A percentile compares a stretch with the other conserved stretches of the same genome.
Conservation (phyloP, 2,329 filamentous ascomycete species). For the Fusarium papillatum region DNA sequence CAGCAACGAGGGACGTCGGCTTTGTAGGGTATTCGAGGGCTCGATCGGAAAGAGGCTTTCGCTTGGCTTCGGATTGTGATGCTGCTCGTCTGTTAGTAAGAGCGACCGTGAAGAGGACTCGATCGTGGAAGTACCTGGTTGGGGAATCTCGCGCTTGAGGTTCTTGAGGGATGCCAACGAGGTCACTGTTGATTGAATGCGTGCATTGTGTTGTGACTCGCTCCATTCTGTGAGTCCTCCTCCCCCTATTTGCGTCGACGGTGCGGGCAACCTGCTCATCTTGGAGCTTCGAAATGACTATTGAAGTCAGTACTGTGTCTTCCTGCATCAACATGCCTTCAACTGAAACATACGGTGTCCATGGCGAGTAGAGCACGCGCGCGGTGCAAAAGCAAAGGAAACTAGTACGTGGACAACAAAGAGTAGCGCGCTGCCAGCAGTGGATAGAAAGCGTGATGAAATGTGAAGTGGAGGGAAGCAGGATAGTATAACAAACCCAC, state of each 20-base stretch:
- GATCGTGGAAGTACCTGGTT: conserved; percentile 53
- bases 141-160: conserved; percentile 65
- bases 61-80: conserved; percentile 69
- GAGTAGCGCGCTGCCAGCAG: conserved; percentile 51
- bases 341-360: conserved; percentile 46
- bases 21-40: conserved; percentile 64
- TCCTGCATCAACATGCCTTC: neutral
- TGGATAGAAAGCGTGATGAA: conserved; percentile 44
- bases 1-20: conserved; percentile 51
- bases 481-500: conserved; percentile 18
- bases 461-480: conserved; percentile 5
- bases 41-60: conserved; percentile 69
- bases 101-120: neutral
- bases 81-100: conserved; percentile 54
- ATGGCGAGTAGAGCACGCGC: conserved; percentile 44
- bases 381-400: conserved; percentile 38
- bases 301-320: conserved; percentile 13
- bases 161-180: conserved; percentile 55
- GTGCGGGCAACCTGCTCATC: conserved; percentile 49
- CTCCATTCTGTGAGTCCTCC: conserved; percentile 66
- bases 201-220: conserved; percentile 72
- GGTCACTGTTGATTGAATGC: conserved; percentile 58
- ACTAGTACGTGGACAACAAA: conserved; percentile 50
- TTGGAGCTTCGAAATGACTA: conserved; percentile 48
- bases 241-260: conserved; percentile 44